Percentiles rank a stretch among this genome's conserved stretches.
These are phyloP conservation scores for Suaeda aralocaspica DNA, from an alignment of 148 eudicot genomes.

Conservation along the genomic window DNA sequence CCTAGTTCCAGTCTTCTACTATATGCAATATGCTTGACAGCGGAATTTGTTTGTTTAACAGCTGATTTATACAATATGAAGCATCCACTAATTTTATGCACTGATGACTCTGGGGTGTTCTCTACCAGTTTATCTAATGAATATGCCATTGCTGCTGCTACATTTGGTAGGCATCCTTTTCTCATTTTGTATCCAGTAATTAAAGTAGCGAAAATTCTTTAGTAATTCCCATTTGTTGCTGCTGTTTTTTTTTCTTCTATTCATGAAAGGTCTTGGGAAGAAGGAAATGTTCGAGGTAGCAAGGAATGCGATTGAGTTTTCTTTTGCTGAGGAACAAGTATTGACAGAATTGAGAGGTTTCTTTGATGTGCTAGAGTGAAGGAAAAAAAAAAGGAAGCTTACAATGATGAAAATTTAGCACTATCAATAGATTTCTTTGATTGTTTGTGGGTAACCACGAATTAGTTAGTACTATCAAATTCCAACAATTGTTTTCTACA, in stretches of 20 bases:
- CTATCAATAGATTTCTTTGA: neutral
- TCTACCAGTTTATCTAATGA: conserved; percentile 77
- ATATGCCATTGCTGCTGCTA: conserved; percentile 60
- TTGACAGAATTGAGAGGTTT: conserved; percentile 39
- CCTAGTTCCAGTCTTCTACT: neutral
- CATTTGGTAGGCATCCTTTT: conserved; percentile 55
- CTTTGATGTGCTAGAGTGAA: conserved; percentile 26
- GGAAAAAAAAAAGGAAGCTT: conserved; percentile 3
- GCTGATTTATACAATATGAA: conserved; percentile 58
- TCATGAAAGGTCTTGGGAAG: conserved; percentile 53
- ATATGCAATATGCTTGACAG: too few species aligned
- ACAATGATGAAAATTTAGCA: conserved; percentile 3
- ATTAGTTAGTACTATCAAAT: too few species aligned
- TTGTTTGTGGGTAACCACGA: neutral
- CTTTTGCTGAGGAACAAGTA: conserved; percentile 61
- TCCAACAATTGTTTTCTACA: too few species aligned
- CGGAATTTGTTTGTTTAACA: conserved; percentile 30
- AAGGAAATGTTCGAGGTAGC: conserved; percentile 69
- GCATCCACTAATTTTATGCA: conserved; percentile 79
- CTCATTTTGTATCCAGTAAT: neutral
- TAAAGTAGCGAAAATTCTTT: too few species aligned
- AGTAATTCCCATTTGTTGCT: neutral
- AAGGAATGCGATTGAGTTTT: conserved; percentile 46
- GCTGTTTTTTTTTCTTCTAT: neutral
- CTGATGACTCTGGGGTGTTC: conserved; percentile 88